A percentile compares a stretch with the other conserved stretches of the same genome.
These are phyloP conservation scores for Chrysosporium keratinophilum DNA, from an alignment of 2,329 filamentous ascomycete species.

Conservation along the genomic window DNA sequence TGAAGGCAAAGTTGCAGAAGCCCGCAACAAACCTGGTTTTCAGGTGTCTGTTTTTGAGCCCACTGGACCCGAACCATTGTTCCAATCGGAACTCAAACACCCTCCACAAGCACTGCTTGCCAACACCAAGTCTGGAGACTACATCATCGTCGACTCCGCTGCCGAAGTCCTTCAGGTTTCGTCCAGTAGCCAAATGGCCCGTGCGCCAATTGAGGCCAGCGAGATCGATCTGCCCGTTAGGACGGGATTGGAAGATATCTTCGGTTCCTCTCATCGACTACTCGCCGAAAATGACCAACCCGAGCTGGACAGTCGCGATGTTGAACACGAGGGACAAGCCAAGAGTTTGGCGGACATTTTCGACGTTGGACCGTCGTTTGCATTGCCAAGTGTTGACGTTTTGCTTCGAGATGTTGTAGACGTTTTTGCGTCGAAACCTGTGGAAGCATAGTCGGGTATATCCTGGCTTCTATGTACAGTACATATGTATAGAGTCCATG, in stretches of 20 bases:
- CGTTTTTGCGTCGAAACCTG: slow-evolving; percentile 18
- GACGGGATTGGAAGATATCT: slow-evolving; percentile 28
- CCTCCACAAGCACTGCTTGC: slow-evolving; percentile 59
- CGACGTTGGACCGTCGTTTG: slow-evolving; percentile 31
- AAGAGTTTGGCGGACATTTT: slow-evolving; percentile 30
- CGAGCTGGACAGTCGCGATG: not conserved
- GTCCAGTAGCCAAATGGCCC: slow-evolving; percentile 21
- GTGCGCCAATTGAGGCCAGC: slow-evolving; percentile 19
- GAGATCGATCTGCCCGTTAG: slow-evolving; percentile 22
- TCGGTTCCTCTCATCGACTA: slow-evolving; percentile 18
- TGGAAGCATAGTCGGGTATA: slow-evolving; percentile 1
- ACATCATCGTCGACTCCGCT: slow-evolving; percentile 62
- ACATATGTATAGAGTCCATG: not conserved
- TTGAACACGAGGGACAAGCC: slow-evolving; percentile 12
- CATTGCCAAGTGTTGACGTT: slow-evolving; percentile 29
- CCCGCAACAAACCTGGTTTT: slow-evolving; percentile 34
- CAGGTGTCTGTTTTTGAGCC: slow-evolving; percentile 57
- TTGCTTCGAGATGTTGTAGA: slow-evolving; percentile 33
- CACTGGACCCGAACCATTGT: slow-evolving; percentile 48
- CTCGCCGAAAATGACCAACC: slow-evolving; percentile 7
- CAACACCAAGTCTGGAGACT: slow-evolving; percentile 56
- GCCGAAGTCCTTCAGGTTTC: slow-evolving; percentile 54
- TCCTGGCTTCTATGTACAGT: not conserved
- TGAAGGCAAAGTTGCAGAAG: slow-evolving; percentile 31
- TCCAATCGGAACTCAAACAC: slow-evolving; percentile 45